Conservation (phyloP, 1,284 basidiomycete species). For the Wallemia mellicola region DNA sequence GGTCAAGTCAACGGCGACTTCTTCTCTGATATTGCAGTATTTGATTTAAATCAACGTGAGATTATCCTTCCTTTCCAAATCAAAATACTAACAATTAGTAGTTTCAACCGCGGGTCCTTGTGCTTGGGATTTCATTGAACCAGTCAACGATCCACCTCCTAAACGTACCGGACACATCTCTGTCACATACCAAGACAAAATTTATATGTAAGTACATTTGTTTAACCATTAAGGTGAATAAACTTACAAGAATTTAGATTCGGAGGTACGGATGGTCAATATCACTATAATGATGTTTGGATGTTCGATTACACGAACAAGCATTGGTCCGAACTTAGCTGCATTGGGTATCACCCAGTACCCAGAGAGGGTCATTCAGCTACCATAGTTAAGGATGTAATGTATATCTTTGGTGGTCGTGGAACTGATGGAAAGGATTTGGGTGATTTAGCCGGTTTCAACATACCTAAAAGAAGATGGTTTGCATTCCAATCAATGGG, state of each 20-base stretch:
- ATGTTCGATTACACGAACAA: conserved; percentile 56
- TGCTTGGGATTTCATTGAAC: conserved; percentile 44
- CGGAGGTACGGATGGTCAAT: conserved; percentile 90
- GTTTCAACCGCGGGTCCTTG: conserved; percentile 1
- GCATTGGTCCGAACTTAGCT: conserved; percentile 72
- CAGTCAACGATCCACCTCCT: conserved; percentile 38
- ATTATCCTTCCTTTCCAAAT: conserved; percentile 15
- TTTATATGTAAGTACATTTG: conserved; percentile 35
- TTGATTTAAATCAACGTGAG: conserved; percentile 73
- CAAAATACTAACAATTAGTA: conserved; percentile 1
- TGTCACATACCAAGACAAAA: conserved; percentile 52
- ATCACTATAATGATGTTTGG: conserved; percentile 99
- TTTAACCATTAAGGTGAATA: neutral
- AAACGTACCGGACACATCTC: conserved; percentile 77
- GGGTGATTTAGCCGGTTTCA: conserved; percentile 83
- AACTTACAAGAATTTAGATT: conserved; percentile 27
- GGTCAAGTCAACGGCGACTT: conserved; percentile 92
- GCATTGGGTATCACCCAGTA: conserved; percentile 90
- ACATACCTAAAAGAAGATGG: conserved; percentile 55
- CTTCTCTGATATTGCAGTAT: conserved; percentile 84
- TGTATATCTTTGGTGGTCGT: conserved; percentile 90
- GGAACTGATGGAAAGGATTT: conserved; percentile 93
- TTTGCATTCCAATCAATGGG: conserved; percentile 99
- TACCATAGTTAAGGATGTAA: conserved; percentile 83
- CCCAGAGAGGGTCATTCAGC: conserved; percentile 92